Conservation (phyloP, 129 eudicot genomes). For the Tagetes patula region DNA sequence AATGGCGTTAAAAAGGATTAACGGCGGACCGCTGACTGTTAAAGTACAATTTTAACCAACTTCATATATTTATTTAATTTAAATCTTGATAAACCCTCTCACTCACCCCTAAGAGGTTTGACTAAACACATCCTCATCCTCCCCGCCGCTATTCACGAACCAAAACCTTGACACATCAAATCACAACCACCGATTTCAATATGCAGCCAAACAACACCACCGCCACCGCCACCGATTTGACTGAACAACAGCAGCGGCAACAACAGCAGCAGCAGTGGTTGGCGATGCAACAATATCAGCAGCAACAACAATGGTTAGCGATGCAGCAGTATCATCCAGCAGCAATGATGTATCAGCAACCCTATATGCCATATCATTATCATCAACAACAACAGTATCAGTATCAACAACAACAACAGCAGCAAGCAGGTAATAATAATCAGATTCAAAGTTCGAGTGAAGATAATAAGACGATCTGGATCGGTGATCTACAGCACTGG, state of each 20-base stretch:
- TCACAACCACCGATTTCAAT: background rate
- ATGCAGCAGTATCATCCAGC: constrained; percentile 38
- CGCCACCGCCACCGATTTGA: constrained; percentile 22
- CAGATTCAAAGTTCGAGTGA: constrained; percentile 56
- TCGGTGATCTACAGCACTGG: constrained; percentile 68
- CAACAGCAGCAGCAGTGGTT: constrained; percentile 39
- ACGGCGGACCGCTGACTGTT: too few relatives aligned
- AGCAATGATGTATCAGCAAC: constrained; percentile 43
- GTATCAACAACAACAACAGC: constrained; percentile 14
- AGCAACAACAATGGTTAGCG: constrained; percentile 16
- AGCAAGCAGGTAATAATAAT: constrained; percentile 29
- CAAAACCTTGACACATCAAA: too few relatives aligned
- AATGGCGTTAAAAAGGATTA: too few relatives aligned
- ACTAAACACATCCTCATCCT: too few relatives aligned
- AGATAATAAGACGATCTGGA: constrained; percentile 64
- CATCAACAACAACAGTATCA: constrained; percentile 23
- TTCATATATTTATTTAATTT: too few relatives aligned
- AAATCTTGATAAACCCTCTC: too few relatives aligned
- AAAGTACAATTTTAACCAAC: too few relatives aligned
- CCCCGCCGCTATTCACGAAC: too few relatives aligned
- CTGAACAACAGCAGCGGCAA: constrained; percentile 22
- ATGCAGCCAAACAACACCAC: constrained; percentile 24
- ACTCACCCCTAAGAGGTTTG: too few relatives aligned
- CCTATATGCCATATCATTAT: constrained; percentile 48
- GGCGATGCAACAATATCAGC: constrained; percentile 42